Conservation (phyloP, 352 stramenopile species). For the Aphanomyces euteiches region DNA sequence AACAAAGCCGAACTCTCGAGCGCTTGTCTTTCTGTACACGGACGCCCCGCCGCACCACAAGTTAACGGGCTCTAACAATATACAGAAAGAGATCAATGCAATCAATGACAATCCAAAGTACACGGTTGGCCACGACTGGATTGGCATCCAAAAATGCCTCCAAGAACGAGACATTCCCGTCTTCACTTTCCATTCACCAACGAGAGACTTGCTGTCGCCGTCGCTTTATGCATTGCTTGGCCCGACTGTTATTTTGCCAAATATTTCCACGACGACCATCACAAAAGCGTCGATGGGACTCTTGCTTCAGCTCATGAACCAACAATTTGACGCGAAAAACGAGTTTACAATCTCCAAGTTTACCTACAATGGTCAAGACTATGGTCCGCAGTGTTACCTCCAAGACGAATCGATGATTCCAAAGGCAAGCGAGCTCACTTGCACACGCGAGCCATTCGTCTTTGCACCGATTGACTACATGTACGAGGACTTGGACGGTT, state of each 20-base stretch:
- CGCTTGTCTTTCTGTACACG: constrained; percentile 28
- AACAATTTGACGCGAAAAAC: not conserved
- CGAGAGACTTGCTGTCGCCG: not conserved
- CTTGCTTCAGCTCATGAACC: constrained; percentile 25
- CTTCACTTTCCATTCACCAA: constrained; percentile 25
- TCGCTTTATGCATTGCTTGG: constrained; percentile 21
- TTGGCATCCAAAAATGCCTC: constrained; percentile 7
- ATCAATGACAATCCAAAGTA: constrained; percentile 22
- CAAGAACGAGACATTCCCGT: not conserved
- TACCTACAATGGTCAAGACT: not conserved
- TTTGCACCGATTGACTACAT: constrained; percentile 13
- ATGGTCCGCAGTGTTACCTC: not conserved
- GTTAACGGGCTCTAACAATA: not conserved
- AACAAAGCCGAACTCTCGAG: not conserved
- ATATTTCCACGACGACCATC: constrained; percentile 12
- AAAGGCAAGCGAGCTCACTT: not conserved
- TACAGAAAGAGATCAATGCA: constrained; percentile 3
- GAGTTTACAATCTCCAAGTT: not conserved
- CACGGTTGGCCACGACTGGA: constrained; percentile 16
- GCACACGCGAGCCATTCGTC: not conserved
- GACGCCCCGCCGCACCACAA: constrained; percentile 21
- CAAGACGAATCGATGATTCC: constrained; percentile 8
- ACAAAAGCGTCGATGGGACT: constrained; percentile 25
- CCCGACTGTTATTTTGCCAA: not conserved
- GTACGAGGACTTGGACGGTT: constrained; percentile 4